Percentiles rank a stretch among this genome's conserved stretches.
These are phyloP conservation scores for Botrytis sinoallii DNA, from an alignment of 2,329 filamentous ascomycete species.

Conservation along the genomic window DNA sequence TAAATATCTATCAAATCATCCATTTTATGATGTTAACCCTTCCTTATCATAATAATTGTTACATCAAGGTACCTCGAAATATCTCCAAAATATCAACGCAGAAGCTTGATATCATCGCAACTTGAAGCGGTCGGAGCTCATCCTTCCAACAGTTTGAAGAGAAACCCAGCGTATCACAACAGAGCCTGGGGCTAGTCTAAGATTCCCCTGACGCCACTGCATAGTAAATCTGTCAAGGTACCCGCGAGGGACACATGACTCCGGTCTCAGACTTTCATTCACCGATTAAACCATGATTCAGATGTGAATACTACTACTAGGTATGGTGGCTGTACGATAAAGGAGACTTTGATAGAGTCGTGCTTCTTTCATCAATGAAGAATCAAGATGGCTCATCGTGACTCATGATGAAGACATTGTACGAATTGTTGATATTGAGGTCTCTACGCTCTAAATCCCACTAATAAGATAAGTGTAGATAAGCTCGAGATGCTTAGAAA, in stretches of 20 bases:
- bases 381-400: not conserved
- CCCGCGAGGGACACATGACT: constrained; percentile 9
- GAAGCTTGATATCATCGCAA: not conserved
- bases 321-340: not conserved
- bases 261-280: not conserved
- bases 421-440: not conserved
- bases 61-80: not conserved
- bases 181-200: not conserved
- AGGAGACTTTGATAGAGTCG: not conserved
- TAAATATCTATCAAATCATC: not conserved
- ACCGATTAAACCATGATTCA: not conserved
- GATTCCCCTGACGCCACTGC: constrained; percentile 13
- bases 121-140: not conserved
- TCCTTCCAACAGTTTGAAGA: not conserved
- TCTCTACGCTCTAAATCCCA: not conserved
- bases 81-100: not conserved
- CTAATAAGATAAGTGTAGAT: not conserved
- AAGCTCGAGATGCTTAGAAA: not conserved
- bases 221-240: constrained; percentile 5
- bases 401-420: not conserved
- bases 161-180: constrained; percentile 4
- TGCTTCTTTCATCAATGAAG: not conserved
- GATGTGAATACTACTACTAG: not conserved
- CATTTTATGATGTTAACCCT: no score
- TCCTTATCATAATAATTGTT: not conserved